These are phyloP conservation scores for Colletotrichum shisoi DNA, from an alignment of 2,329 filamentous ascomycete genomes.

Conservation along the genomic window DNA sequence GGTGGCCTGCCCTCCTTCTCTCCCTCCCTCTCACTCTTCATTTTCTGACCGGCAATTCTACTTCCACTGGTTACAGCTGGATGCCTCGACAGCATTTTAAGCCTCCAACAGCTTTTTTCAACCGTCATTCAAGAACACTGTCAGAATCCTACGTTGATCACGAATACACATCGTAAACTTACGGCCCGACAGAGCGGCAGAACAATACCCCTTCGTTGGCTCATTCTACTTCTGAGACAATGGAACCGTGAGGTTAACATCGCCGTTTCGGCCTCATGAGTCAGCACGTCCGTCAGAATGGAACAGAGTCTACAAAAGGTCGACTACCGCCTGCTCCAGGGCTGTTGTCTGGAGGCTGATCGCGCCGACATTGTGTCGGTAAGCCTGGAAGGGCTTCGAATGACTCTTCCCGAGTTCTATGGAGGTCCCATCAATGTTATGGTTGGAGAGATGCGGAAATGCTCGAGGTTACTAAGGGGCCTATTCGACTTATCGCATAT, in stretches of 20 bases:
- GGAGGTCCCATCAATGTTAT: slow-evolving; percentile 58
- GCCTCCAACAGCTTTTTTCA: not conserved
- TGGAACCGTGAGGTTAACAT: slow-evolving; percentile 15
- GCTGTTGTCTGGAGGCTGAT: slow-evolving; percentile 64
- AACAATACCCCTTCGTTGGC: not conserved
- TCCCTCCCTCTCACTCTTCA: slow-evolving; percentile 3
- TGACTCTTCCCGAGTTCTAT: slow-evolving; percentile 54
- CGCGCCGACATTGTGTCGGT: slow-evolving; percentile 58
- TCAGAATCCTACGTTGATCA: not conserved
- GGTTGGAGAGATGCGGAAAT: slow-evolving; percentile 57
- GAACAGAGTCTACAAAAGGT: slow-evolving; percentile 41
- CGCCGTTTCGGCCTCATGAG: slow-evolving; percentile 19
- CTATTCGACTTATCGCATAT: slow-evolving; percentile 63
- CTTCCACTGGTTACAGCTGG: not conserved
- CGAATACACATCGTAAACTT: not conserved
- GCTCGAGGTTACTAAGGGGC: slow-evolving; percentile 59
- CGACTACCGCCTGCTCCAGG: slow-evolving; percentile 55
- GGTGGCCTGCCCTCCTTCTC: slow-evolving; percentile 4
- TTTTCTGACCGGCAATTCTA: not conserved
- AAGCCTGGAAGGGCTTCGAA: slow-evolving; percentile 59
- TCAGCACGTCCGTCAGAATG: slow-evolving; percentile 21
- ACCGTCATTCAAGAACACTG: not conserved
- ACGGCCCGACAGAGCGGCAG: not conserved
- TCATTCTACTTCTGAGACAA: not conserved
- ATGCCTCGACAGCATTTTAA: slow-evolving; percentile 9